phyloP scores from a whole-genome alignment of 2,329 filamentous ascomycete species.

The Coniochaeta ligniaria region DNA sequence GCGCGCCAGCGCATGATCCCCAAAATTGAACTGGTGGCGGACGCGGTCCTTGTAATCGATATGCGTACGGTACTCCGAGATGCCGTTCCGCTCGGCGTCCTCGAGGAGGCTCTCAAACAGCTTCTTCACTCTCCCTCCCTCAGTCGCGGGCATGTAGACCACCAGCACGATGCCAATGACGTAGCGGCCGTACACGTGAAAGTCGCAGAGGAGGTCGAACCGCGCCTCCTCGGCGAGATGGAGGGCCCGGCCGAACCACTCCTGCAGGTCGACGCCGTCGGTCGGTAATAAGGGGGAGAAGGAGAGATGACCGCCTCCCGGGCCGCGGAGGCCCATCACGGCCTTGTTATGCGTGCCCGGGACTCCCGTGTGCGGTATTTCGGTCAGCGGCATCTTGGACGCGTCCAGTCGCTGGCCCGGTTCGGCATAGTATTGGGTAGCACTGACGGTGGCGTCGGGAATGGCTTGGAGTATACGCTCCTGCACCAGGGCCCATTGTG shows the following conservation, averaged over 20 bases:
- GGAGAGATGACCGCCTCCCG: conserved; percentile 1
- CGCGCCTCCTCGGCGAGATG: not conserved
- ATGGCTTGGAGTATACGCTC: not conserved
- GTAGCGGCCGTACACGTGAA: conserved; percentile 10
- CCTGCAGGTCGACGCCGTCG: conserved; percentile 3
- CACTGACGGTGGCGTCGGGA: not conserved
- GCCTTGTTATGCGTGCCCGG: not conserved
- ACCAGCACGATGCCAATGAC: conserved; percentile 6
- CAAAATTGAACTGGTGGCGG: not conserved
- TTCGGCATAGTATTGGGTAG: not conserved
- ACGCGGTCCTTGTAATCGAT: conserved; percentile 3
- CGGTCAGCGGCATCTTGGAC: not conserved
- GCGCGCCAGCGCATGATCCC: not conserved
- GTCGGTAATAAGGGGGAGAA: conserved; percentile 2
- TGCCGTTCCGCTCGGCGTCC: not conserved
- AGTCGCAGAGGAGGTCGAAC: conserved; percentile 7
- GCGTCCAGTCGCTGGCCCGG: not conserved
- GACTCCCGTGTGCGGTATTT: conserved; percentile 6
- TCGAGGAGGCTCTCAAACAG: conserved; percentile 3
- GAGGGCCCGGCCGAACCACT: conserved; percentile 1
- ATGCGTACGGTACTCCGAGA: conserved; percentile 4
- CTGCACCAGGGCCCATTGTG: not conserved
- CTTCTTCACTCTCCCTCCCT: not conserved
- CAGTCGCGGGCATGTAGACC: conserved; percentile 1
- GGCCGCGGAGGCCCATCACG: not conserved